Conservation (phyloP, 495 filamentous ascomycete genomes). For the Aspergillus egyptiacus region DNA sequence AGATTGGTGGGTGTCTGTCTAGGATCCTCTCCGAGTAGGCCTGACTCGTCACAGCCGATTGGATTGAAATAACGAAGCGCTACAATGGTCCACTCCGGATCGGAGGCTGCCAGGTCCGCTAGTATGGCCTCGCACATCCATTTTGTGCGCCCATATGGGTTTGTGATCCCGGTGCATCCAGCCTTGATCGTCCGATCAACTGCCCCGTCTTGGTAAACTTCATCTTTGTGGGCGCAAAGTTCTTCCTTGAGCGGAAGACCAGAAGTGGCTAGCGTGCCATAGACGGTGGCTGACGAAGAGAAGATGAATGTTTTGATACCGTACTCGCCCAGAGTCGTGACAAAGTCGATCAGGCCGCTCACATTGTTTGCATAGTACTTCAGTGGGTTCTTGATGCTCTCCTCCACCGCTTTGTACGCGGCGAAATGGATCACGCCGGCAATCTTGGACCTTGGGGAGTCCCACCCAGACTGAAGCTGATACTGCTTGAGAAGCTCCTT, state of each 20-base stretch:
- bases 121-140: slow-evolving; percentile 62
- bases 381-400: slow-evolving; percentile 48
- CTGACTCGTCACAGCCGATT: slow-evolving; percentile 58
- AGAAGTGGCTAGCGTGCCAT: slow-evolving; percentile 50
- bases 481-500: slow-evolving; percentile 37
- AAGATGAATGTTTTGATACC: slow-evolving; percentile 63
- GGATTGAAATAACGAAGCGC: slow-evolving; percentile 65
- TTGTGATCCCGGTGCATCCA: slow-evolving; percentile 52
- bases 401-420: slow-evolving; percentile 53
- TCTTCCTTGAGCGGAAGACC: slow-evolving; percentile 54
- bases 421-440: slow-evolving; percentile 60
- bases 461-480: slow-evolving; percentile 29
- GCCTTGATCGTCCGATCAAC: slow-evolving; percentile 27
- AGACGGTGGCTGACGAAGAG: slow-evolving; percentile 61
- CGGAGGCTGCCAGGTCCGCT: slow-evolving; percentile 52
- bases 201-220: slow-evolving; percentile 29
- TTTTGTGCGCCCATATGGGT: slow-evolving; percentile 61
- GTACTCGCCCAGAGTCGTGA: slow-evolving; percentile 48
- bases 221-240: slow-evolving; percentile 51
- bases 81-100: slow-evolving; percentile 56
- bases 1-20: slow-evolving; percentile 56
- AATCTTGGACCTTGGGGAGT: slow-evolving; percentile 46
- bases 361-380: slow-evolving; percentile 64
- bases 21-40: slow-evolving; percentile 61
- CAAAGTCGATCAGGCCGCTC: slow-evolving; percentile 55